Percentiles rank a stretch among this genome's conserved stretches.
Evolutionary conservation across 768 basidiomycete genomes (phyloP).

Genomic region (Glaciozyma antarctica): DNA sequence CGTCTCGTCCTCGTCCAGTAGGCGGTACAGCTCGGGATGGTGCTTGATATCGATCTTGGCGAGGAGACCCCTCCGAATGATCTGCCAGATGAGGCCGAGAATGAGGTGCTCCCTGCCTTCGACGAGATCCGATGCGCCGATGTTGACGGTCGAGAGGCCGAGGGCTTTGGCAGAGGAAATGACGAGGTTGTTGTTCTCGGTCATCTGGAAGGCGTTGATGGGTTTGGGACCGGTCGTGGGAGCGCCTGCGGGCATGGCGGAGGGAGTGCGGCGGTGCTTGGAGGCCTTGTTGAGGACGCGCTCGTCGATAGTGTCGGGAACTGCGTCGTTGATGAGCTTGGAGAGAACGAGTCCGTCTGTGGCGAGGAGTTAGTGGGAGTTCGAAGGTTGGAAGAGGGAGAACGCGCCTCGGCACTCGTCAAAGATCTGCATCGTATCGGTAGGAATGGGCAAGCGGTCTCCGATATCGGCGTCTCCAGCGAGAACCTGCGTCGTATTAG

Average conservation of each 20-base stretch:
- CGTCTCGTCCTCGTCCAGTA: constrained; percentile 95
- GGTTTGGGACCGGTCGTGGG: constrained; percentile 27
- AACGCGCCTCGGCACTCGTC: constrained; percentile 68
- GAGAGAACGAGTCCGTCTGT: constrained; percentile 86
- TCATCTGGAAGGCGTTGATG: constrained; percentile 96
- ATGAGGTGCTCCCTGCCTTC: constrained; percentile 94
- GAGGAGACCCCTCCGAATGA: constrained; percentile 86
- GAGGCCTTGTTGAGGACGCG: constrained; percentile 86
- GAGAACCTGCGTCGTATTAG: constrained; percentile 54
- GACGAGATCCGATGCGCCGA: constrained; percentile 82
- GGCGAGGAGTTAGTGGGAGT: not conserved
- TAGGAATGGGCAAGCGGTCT: constrained; percentile 77
- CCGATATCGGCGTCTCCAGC: constrained; percentile 81
- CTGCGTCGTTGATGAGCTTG: constrained; percentile 98
- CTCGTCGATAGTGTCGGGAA: constrained; percentile 96
- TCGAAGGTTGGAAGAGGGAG: not conserved
- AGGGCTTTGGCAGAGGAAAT: constrained; percentile 97
- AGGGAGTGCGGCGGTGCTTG: constrained; percentile 44
- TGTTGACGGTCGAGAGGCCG: constrained; percentile 97
- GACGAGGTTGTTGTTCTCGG: constrained; percentile 99
- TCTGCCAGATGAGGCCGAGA: constrained; percentile 95
- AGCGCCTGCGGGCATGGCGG: constrained; percentile 19
- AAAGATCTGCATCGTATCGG: constrained; percentile 95
- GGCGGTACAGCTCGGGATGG: constrained; percentile 89
- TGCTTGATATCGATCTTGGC: constrained; percentile 95